Evolutionary conservation across 2,329 filamentous ascomycete species (phyloP).

Genomic region (Pestalotiopsis sp.): DNA sequence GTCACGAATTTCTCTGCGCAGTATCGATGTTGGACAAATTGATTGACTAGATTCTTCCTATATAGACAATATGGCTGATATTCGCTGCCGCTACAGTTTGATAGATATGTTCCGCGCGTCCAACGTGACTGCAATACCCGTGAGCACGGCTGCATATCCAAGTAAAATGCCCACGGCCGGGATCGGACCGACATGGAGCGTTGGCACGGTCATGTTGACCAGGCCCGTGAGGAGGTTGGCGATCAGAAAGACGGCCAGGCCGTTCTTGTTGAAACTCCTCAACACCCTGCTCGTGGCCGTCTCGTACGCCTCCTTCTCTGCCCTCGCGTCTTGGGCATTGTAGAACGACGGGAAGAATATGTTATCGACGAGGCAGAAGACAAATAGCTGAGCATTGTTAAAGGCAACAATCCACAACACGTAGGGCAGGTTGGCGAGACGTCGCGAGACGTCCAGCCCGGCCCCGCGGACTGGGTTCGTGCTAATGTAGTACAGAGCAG

Average conservation of each 20-base stretch:
- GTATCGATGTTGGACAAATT: no score
- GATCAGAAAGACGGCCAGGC: slow-evolving; percentile 79
- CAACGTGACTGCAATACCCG: slow-evolving; percentile 67
- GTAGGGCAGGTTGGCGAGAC: slow-evolving; percentile 91
- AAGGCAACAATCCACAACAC: slow-evolving; percentile 91
- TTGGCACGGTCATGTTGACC: slow-evolving; percentile 86
- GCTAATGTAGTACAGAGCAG: slow-evolving; percentile 67
- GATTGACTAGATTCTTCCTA: not conserved
- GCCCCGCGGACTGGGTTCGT: slow-evolving; percentile 73
- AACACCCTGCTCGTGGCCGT: slow-evolving; percentile 81
- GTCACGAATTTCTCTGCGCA: no score
- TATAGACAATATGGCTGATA: not conserved
- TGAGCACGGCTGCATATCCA: slow-evolving; percentile 70
- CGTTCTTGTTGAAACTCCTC: slow-evolving; percentile 84
- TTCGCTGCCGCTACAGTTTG: slow-evolving; percentile 41
- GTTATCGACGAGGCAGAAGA: slow-evolving; percentile 78
- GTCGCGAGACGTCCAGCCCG: slow-evolving; percentile 77
- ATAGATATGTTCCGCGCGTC: slow-evolving; percentile 70
- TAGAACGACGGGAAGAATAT: slow-evolving; percentile 76
- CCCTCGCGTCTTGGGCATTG: slow-evolving; percentile 53
- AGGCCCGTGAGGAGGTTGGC: slow-evolving; percentile 89
- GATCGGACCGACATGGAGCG: slow-evolving; percentile 68
- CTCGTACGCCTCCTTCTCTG: slow-evolving; percentile 66
- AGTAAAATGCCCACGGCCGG: slow-evolving; percentile 75
- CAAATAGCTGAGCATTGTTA: slow-evolving; percentile 80